Evolutionary conservation across 2,329 filamentous ascomycete species (phyloP).

Genomic region (Elsinoe perseae): DNA sequence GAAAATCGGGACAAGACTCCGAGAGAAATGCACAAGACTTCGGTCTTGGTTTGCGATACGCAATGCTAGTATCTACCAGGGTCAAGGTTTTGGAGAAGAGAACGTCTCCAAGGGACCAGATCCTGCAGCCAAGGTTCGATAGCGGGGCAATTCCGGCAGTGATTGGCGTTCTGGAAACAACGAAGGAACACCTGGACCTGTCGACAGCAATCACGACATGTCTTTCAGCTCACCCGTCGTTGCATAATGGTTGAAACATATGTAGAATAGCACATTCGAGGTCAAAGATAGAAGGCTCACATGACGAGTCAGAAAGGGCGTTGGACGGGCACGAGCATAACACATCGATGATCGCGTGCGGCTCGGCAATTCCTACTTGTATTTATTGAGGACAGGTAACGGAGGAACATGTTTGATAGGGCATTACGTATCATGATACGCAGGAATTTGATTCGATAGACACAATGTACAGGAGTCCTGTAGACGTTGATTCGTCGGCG

Average conservation of each 20-base stretch:
- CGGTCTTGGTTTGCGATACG: not conserved
- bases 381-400: not conserved
- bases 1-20: not conserved
- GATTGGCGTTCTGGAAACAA: not conserved
- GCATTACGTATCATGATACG: conserved; percentile 1
- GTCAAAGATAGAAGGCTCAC: not conserved
- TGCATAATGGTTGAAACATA: not conserved
- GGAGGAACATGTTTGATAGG: conserved; percentile 9
- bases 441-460: not conserved
- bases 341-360: not conserved
- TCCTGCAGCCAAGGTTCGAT: not conserved
- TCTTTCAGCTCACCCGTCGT: not conserved
- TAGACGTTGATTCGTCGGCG: too few relatives aligned
- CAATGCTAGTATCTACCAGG: not conserved
- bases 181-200: not conserved
- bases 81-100: not conserved
- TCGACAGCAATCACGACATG: not conserved
- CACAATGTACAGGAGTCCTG: not conserved
- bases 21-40: not conserved
- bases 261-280: not conserved
- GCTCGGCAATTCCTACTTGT: not conserved
- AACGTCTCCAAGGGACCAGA: not conserved
- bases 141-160: not conserved
- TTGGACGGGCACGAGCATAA: not conserved
- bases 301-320: not conserved